A percentile compares a stretch with the other conserved stretches of the same genome.
These are phyloP conservation scores for Pleurotus platypus DNA, from an alignment of 768 basidiomycete species.

Conservation along the genomic window DNA sequence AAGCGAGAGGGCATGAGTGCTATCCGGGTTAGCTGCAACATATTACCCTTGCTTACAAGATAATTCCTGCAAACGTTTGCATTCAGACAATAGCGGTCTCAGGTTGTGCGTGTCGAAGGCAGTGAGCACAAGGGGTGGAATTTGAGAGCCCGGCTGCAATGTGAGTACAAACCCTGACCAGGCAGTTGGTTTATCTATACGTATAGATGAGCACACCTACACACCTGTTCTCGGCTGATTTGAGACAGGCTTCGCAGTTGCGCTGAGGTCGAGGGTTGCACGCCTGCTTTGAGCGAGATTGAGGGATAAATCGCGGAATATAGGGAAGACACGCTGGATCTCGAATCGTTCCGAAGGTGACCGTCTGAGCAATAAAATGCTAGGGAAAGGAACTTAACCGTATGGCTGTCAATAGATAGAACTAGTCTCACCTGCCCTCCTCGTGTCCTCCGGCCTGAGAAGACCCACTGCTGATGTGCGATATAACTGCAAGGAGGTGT, in stretches of 20 bases:
- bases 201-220: background rate
- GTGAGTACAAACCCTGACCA: conserved; percentile 50
- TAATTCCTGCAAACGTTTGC: conserved; percentile 50
- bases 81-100: conserved; percentile 46
- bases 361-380: conserved; percentile 47
- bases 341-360: conserved; percentile 32
- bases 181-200: background rate
- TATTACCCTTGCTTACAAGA: conserved; percentile 32
- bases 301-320: conserved; percentile 51
- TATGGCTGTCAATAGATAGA: conserved; percentile 10
- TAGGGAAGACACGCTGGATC: conserved; percentile 51
- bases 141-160: conserved; percentile 39
- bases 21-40: too few relatives aligned
- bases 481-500: conserved; percentile 46
- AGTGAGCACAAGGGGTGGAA: conserved; percentile 37
- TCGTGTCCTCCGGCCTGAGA: conserved; percentile 34
- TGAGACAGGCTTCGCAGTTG: conserved; percentile 19
- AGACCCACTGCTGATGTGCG: conserved; percentile 33
- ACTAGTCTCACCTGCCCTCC: conserved; percentile 45
- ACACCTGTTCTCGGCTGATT: conserved; percentile 40
- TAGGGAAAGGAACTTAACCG: conserved; percentile 17
- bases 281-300: conserved; percentile 52
- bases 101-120: conserved; percentile 47
- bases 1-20: too few relatives aligned
- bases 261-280: conserved; percentile 30